Conservation (phyloP, 2,329 filamentous ascomycete species). For the Nemania diffusa region DNA sequence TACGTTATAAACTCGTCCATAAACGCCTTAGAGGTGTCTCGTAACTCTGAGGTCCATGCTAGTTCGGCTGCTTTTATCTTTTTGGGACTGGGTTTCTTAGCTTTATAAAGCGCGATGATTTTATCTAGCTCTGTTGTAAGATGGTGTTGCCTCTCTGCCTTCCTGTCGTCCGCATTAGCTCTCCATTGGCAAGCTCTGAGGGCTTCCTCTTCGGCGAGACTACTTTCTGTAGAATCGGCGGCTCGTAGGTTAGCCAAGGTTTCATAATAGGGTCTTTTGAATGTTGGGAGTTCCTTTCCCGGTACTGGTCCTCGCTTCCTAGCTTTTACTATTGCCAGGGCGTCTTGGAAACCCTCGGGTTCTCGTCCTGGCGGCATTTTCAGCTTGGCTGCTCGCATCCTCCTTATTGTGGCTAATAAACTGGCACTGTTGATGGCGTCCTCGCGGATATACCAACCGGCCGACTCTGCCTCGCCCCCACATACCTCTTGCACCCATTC, state of each 20-base stretch:
- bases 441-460: conserved; percentile 55
- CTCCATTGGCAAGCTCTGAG: conserved; percentile 39
- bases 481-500: conserved; percentile 70
- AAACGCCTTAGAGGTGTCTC: conserved; percentile 43
- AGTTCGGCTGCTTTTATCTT: conserved; percentile 47
- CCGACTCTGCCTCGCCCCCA: conserved; percentile 48
- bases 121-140: neutral
- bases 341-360: conserved; percentile 47
- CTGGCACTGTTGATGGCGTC: conserved; percentile 61
- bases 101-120: conserved; percentile 32
- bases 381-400: conserved; percentile 60
- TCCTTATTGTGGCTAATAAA: conserved; percentile 51
- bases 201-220: conserved; percentile 33
- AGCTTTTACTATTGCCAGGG: conserved; percentile 35
- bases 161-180: conserved; percentile 35
- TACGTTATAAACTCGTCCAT: conserved; percentile 53
- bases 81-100: conserved; percentile 28
- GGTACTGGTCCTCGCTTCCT: conserved; percentile 27
- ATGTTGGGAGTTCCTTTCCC: conserved; percentile 39
- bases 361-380: conserved; percentile 59
- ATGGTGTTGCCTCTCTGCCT: conserved; percentile 13
- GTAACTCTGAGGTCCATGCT: conserved; percentile 53
- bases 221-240: conserved; percentile 38
- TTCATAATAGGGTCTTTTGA: conserved; percentile 53
- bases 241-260: conserved; percentile 54